Evolutionary conservation across 2,329 filamentous ascomycete species (phyloP).

Genomic region (Zymoseptoria brevis): DNA sequence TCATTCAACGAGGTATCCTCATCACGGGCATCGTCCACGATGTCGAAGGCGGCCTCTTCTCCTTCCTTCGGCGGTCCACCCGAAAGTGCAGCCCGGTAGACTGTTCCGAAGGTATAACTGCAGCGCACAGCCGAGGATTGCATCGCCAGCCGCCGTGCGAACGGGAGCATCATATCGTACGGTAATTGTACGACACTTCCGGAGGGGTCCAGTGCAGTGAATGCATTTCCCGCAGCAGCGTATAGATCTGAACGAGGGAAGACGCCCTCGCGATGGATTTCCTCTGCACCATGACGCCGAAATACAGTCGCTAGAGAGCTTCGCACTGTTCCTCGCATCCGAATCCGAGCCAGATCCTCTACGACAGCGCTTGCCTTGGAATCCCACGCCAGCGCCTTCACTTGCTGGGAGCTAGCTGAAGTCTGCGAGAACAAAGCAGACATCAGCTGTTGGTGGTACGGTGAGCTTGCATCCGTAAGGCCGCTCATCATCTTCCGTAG

Average conservation of each 20-base stretch:
- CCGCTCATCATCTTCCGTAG: constrained; percentile 76
- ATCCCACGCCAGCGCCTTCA: constrained; percentile 59
- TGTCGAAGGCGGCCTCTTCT: constrained; percentile 92
- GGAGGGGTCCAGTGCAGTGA: constrained; percentile 71
- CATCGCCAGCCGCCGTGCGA: constrained; percentile 76
- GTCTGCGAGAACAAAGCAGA: constrained; percentile 70
- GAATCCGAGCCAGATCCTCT: constrained; percentile 19
- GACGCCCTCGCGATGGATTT: constrained; percentile 63
- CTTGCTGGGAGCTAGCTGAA: constrained; percentile 45
- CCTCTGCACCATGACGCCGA: constrained; percentile 78
- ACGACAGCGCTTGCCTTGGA: constrained; percentile 23
- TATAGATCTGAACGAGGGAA: constrained; percentile 82
- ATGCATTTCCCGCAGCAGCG: constrained; percentile 52
- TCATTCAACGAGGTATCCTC: constrained; percentile 68
- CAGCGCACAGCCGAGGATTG: constrained; percentile 59
- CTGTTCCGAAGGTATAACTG: constrained; percentile 78
- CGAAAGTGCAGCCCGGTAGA: constrained; percentile 71
- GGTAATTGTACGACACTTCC: constrained; percentile 91
- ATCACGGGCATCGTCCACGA: constrained; percentile 67
- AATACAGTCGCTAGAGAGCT: constrained; percentile 71
- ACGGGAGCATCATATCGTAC: constrained; percentile 82
- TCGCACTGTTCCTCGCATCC: constrained; percentile 50
- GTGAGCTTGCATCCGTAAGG: constrained; percentile 71
- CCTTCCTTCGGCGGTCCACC: constrained; percentile 76
- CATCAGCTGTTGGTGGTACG: constrained; percentile 84